These are phyloP conservation scores for Lodderomyces margitis DNA, from an alignment of 1,139 yeast species.

Conservation along the genomic window DNA sequence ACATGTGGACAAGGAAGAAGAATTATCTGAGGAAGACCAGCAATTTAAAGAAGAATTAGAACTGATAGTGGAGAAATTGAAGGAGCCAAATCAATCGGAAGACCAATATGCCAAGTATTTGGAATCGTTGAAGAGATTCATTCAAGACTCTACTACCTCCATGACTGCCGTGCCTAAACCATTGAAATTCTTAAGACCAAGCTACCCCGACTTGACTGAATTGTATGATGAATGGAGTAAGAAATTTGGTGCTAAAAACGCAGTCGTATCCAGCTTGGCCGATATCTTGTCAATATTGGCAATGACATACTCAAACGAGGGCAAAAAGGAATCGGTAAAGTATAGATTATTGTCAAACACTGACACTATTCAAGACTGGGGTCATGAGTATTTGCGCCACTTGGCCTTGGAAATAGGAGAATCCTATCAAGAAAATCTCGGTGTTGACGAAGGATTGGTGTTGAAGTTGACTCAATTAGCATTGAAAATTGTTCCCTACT, in stretches of 20 bases:
- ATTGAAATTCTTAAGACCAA: conserved; percentile 89
- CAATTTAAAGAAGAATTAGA: conserved; percentile 87
- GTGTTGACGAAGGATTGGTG: conserved; percentile 44
- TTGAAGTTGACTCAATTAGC: conserved; percentile 62
- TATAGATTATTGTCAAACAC: conserved; percentile 67
- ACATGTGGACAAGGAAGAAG: conserved; percentile 44
- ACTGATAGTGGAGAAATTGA: conserved; percentile 75
- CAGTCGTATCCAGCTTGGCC: conserved; percentile 44
- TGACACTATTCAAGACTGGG: conserved; percentile 82
- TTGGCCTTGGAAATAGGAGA: conserved; percentile 93
- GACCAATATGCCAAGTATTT: conserved; percentile 59
- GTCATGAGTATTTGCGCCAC: conserved; percentile 96
- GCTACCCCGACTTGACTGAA: conserved; percentile 63
- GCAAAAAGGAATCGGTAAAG: conserved; percentile 75
- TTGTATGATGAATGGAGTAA: conserved; percentile 67
- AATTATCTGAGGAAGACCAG: conserved; percentile 90
- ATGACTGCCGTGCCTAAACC: conserved; percentile 99
- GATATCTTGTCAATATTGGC: conserved; percentile 92
- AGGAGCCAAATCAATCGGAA: conserved; percentile 39
- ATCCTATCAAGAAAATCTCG: conserved; percentile 68
- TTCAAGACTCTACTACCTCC: conserved; percentile 91
- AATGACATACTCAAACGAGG: conserved; percentile 90
- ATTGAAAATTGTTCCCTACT: conserved; percentile 80
- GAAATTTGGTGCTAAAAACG: conserved; percentile 51
- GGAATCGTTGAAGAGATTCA: conserved; percentile 67